These are phyloP conservation scores for Candida yuanshanica DNA, from an alignment of 805 yeast genomes.

Conservation along the genomic window DNA sequence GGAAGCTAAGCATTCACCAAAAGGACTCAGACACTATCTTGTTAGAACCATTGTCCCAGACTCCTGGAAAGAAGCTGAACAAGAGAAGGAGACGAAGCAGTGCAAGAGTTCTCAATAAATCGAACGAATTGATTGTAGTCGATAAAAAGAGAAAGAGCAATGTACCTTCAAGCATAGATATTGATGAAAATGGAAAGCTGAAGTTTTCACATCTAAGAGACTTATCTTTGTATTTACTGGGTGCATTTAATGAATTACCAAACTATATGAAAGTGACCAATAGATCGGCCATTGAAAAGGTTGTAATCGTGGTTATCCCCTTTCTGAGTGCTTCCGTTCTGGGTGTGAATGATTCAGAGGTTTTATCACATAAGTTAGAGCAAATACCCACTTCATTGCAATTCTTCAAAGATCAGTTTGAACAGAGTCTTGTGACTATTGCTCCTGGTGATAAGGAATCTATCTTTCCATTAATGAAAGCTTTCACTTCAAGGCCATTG, in stretches of 20 bases:
- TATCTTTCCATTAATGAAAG: conserved; percentile 46
- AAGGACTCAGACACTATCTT: neutral
- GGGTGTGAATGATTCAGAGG: conserved; percentile 23
- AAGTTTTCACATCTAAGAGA: conserved; percentile 17
- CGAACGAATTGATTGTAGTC: conserved; percentile 4
- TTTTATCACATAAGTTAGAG: conserved; percentile 9
- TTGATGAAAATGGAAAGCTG: conserved; percentile 19
- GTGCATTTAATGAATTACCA: conserved; percentile 31
- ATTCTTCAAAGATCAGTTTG: conserved; percentile 35
- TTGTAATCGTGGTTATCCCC: conserved; percentile 57
- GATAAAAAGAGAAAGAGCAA: conserved; percentile 29
- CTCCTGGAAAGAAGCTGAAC: neutral
- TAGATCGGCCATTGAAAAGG: conserved; percentile 41
- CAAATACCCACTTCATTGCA: conserved; percentile 5
- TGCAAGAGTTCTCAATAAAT: conserved; percentile 2
- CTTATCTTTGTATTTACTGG: conserved; percentile 25
- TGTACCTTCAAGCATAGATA: conserved; percentile 29
- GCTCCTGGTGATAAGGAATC: conserved; percentile 65
- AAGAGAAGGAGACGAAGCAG: conserved; percentile 25
- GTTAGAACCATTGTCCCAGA: neutral
- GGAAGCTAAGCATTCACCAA: neutral
- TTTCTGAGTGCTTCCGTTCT: conserved; percentile 51
- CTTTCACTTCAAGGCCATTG: conserved; percentile 52
- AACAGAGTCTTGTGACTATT: conserved; percentile 39
- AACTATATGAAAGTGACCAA: conserved; percentile 46